Evolutionary conservation across 1,284 basidiomycete species (phyloP).

Genomic region (Naganishia sp.): DNA sequence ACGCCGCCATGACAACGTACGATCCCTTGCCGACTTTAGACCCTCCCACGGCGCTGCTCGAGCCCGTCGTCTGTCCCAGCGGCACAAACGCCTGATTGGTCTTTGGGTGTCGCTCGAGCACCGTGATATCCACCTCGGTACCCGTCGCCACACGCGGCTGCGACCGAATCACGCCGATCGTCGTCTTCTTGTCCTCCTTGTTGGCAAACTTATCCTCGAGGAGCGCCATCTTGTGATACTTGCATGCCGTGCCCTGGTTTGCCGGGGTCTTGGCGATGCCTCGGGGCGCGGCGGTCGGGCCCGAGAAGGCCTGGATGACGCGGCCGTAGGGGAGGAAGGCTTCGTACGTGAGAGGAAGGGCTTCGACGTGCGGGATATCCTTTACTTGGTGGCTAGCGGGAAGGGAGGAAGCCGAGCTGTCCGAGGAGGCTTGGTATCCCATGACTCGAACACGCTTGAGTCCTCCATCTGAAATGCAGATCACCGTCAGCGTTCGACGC

Average conservation of each 20-base stretch:
- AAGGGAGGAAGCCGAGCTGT: conserved; percentile 38
- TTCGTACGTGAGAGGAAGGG: conserved; percentile 76
- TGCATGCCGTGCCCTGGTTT: conserved; percentile 82
- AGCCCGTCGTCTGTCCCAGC: conserved; percentile 60
- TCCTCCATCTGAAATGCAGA: conserved; percentile 69
- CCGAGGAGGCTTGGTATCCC: conserved; percentile 62
- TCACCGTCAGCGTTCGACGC: background rate
- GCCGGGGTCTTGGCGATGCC: conserved; percentile 70
- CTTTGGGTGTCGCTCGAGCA: conserved; percentile 49
- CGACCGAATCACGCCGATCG: conserved; percentile 70
- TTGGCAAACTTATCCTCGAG: conserved; percentile 66
- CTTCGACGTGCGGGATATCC: conserved; percentile 47
- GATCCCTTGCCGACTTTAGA: conserved; percentile 42
- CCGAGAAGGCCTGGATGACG: conserved; percentile 72
- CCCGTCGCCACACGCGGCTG: conserved; percentile 59
- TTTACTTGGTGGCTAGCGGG: conserved; percentile 30
- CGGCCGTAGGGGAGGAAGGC: conserved; percentile 81
- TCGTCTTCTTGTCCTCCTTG: conserved; percentile 55
- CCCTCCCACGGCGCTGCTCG: conserved; percentile 28
- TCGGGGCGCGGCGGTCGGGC: conserved; percentile 50
- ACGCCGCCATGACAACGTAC: conserved; percentile 81
- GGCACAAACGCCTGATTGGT: conserved; percentile 81
- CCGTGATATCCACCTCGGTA: conserved; percentile 56
- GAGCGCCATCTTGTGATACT: conserved; percentile 82
- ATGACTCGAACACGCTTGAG: conserved; percentile 85